Evolutionary conservation across 352 stramenopile species (phyloP).

Genomic region (Phytophthora tubulina): DNA sequence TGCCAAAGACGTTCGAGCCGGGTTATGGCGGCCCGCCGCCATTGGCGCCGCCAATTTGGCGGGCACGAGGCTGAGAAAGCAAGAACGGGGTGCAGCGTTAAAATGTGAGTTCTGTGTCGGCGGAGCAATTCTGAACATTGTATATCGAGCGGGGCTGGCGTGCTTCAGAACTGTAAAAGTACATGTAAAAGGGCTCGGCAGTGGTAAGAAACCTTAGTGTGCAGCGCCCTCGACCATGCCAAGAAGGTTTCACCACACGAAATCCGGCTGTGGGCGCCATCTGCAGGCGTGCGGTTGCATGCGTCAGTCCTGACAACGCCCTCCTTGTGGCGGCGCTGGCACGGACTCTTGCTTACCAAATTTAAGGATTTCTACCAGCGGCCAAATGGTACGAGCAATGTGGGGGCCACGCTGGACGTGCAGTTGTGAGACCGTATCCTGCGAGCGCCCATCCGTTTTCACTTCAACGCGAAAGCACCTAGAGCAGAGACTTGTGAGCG

Average conservation of each 20-base stretch:
- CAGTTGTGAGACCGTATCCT: constrained; percentile 18
- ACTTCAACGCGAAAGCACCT: constrained; percentile 4
- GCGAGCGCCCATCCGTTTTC: constrained; percentile 6
- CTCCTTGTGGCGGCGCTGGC: constrained; percentile 5
- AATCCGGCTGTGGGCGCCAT: constrained; percentile 9
- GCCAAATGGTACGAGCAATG: constrained; percentile 25
- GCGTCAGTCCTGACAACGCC: constrained; percentile 13
- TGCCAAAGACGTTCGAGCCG: no score
- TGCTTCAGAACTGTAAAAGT: not conserved
- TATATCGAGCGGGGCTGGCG: not conserved
- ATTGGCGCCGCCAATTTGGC: no score
- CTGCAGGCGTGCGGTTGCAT: constrained; percentile 11
- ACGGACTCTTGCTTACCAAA: constrained; percentile 8
- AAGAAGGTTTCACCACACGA: no score
- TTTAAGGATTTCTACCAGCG: not conserved
- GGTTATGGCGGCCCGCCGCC: no score
- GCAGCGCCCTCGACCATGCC: no score
- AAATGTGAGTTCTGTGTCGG: not conserved
- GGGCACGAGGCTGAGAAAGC: not conserved
- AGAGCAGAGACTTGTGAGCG: no score
- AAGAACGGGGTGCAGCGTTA: not conserved
- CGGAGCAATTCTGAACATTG: constrained; percentile 11
- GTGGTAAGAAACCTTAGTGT: no score
- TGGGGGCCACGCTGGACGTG: constrained; percentile 15
- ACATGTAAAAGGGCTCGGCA: no score